These are phyloP conservation scores for Serendipita vermifera DNA, from an alignment of 768 basidiomycete genomes.

Conservation along the genomic window DNA sequence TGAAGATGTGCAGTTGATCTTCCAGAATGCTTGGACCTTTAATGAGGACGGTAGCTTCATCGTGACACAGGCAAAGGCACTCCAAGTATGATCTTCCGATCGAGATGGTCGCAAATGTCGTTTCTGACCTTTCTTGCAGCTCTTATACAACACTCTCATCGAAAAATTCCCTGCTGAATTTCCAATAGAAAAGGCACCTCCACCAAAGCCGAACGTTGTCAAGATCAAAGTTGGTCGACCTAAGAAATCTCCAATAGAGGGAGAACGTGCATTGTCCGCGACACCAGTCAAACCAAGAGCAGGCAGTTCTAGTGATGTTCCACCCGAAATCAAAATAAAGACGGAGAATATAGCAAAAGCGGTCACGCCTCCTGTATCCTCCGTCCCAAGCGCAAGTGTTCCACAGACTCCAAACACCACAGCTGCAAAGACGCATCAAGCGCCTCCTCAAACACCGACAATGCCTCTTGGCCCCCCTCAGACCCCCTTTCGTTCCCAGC, in stretches of 20 bases:
- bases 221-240: slow-evolving; percentile 15
- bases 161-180: slow-evolving; percentile 57
- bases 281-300: not conserved
- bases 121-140: slow-evolving; percentile 13
- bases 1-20: slow-evolving; percentile 79
- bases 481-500: slow-evolving; percentile 11
- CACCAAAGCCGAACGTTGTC: slow-evolving; percentile 14
- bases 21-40: slow-evolving; percentile 77
- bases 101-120: not conserved
- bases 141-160: slow-evolving; percentile 49
- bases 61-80: slow-evolving; percentile 60
- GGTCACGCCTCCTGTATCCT: not conserved
- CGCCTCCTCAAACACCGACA: slow-evolving; percentile 18
- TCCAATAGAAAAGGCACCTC: slow-evolving; percentile 16
- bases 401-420: slow-evolving; percentile 16
- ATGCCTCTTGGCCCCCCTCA: slow-evolving; percentile 31
- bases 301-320: not conserved
- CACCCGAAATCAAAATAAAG: not conserved
- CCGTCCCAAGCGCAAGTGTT: slow-evolving; percentile 11
- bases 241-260: slow-evolving; percentile 14
- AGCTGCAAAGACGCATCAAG: slow-evolving; percentile 2
- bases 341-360: not conserved
- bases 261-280: slow-evolving; percentile 11
- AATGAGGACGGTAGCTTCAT: slow-evolving; percentile 77
- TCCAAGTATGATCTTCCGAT: slow-evolving; percentile 38